Percentiles rank a stretch among this genome's conserved stretches.
These are phyloP conservation scores for Eleusine coracana DNA, from an alignment of 176 grass and related monocot species.

Conservation along the genomic window DNA sequence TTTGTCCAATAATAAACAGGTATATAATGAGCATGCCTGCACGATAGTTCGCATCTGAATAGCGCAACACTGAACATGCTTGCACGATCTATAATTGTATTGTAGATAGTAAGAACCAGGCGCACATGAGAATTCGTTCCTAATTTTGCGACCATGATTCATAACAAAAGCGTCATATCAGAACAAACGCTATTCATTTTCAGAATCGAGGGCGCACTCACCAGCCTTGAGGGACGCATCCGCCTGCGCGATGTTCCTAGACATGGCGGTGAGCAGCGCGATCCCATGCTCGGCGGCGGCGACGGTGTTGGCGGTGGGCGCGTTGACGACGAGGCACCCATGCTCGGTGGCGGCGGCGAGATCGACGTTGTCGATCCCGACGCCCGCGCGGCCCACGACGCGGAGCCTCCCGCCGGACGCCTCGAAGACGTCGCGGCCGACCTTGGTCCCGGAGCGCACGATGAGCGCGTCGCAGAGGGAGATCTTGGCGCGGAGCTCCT, in stretches of 20 bases:
- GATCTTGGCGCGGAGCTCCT: constrained; percentile 89
- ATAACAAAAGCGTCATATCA: neutral
- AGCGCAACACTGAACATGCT: neutral
- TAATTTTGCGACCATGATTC: neutral
- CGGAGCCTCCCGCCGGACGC: constrained; percentile 63
- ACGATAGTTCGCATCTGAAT: neutral
- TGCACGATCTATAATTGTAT: neutral
- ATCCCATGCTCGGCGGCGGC: constrained; percentile 83
- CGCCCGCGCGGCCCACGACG: constrained; percentile 75
- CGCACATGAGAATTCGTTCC: neutral
- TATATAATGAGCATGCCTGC: neutral
- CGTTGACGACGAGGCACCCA: constrained; percentile 89
- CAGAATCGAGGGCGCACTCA: constrained; percentile 22
- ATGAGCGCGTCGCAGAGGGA: constrained; percentile 84
- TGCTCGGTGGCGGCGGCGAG: constrained; percentile 90
- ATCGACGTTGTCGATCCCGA: constrained; percentile 94
- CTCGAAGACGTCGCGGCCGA: constrained; percentile 74
- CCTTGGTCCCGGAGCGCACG: constrained; percentile 83
- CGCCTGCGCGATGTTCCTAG: constrained; percentile 78
- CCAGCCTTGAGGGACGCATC: constrained; percentile 81
- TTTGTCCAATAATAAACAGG: neutral
- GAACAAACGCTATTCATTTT: neutral
- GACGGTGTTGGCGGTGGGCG: constrained; percentile 83
- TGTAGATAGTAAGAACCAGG: neutral
- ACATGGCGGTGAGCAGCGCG: constrained; percentile 73